Conservation (phyloP, 2,329 filamentous ascomycete genomes). For the Ciborinia camelliae region DNA sequence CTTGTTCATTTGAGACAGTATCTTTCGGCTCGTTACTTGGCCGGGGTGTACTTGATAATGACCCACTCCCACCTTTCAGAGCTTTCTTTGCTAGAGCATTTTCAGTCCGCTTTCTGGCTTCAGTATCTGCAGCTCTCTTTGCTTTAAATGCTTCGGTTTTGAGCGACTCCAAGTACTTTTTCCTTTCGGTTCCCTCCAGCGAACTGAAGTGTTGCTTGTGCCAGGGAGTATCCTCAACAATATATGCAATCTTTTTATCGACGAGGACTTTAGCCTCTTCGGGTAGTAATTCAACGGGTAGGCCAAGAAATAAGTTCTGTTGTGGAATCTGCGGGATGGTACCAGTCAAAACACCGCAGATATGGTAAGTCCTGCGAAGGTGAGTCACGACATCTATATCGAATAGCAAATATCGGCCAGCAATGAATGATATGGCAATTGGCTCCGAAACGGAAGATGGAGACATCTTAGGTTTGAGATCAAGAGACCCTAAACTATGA, state of each 20-base stretch:
- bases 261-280: slow-evolving; percentile 85
- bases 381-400: slow-evolving; percentile 76
- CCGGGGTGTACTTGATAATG: slow-evolving; percentile 14
- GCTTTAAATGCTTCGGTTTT: slow-evolving; percentile 44
- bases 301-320: slow-evolving; percentile 87
- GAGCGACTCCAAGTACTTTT: slow-evolving; percentile 60
- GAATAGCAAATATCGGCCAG: slow-evolving; percentile 83
- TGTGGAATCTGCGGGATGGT: slow-evolving; percentile 89
- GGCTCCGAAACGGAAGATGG: slow-evolving; percentile 43
- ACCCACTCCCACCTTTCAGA: slow-evolving; percentile 25
- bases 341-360: slow-evolving; percentile 82
- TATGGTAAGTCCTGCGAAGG: slow-evolving; percentile 75
- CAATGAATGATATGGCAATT: slow-evolving; percentile 77
- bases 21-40: slow-evolving; percentile 9
- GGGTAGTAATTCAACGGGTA: slow-evolving; percentile 84
- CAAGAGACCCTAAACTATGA: not conserved
- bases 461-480: not conserved
- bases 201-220: slow-evolving; percentile 64
- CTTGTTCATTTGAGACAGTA: slow-evolving; percentile 16
- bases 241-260: slow-evolving; percentile 69
- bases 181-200: slow-evolving; percentile 55
- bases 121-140: slow-evolving; percentile 40
- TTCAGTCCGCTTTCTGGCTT: slow-evolving; percentile 29
- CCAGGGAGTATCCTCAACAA: slow-evolving; percentile 73
- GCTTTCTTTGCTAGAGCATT: slow-evolving; percentile 33